Evolutionary conservation across 192 early-diverging fungal genomes (phyloP), one percentile per base, ranked within the genome.

Genomic region (Spinellus fusiger): DNA sequence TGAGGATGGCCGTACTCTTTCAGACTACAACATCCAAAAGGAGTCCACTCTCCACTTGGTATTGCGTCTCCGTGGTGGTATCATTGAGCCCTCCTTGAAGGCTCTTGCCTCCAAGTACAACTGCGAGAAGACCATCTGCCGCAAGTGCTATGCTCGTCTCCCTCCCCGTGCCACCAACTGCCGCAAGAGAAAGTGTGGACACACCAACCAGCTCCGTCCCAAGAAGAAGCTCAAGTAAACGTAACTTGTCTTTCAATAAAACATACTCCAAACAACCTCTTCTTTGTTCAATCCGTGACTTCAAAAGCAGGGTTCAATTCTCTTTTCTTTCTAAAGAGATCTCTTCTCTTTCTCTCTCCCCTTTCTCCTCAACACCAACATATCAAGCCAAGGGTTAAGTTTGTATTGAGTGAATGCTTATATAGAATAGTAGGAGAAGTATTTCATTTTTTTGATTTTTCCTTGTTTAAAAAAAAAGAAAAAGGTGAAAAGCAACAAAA

Each of bases 11-110:
- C 91, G 94, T 74, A 89, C 89, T 47, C 88, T 99, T 18, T 89
- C 92, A 54, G 97, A 98, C 86, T 98, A 99, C 89, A 99, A 98
- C 92, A 99, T 99, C 82, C 94, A 97, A 86, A 99, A 99, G 92
- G 89, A 96, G 83, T 98, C 95, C 34, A 98, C 95, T 68, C 87
- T 96, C 56, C 94, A 96, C 86, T 78, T 98, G 56, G 94, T 94
- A 52, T 88, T 96, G 66, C 90, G 94, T 80, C 89, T 96, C 68
- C 93, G 93, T 83, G 94, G 94, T 89, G 83, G 84, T 80, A 86
- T 96, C 75, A 99, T 98, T 80, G 95, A 99, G 84, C 96, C 96
- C 49, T 98, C 96, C 55, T 85, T 99, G 66, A 95, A 93, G 87
- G 93, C 89, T 56, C 84, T 99, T 62, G 96, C 96, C 74, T 93